Percentiles rank a stretch among this genome's conserved stretches.
These are phyloP conservation scores for Hebeloma cylindrosporum DNA, from an alignment of 768 basidiomycete genomes.

Conservation along the genomic window DNA sequence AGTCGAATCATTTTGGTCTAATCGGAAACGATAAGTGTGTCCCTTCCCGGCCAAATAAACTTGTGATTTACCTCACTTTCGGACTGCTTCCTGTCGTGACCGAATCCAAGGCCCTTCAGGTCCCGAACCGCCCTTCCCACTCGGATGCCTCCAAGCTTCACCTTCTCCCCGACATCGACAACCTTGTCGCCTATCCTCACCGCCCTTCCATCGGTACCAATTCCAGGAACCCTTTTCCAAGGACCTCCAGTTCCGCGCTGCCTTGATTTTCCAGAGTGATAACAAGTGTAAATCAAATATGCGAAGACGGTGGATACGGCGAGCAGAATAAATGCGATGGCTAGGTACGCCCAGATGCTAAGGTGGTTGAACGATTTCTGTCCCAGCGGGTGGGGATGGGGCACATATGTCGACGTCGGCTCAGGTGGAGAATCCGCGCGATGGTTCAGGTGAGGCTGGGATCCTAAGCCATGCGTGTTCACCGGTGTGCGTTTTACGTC, in stretches of 20 bases:
- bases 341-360: constrained; percentile 26
- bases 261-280: constrained; percentile 20
- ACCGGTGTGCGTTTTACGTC: too few species aligned
- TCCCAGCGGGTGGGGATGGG: constrained; percentile 1
- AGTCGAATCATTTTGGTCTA: too few species aligned
- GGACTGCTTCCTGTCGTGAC: not conserved
- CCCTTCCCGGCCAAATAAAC: too few species aligned
- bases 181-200: constrained; percentile 3
- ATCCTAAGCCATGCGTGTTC: too few species aligned
- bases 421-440: not conserved
- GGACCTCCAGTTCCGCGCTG: not conserved
- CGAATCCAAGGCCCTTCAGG: constrained; percentile 3
- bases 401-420: not conserved
- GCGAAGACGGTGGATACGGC: constrained; percentile 18
- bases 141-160: not conserved
- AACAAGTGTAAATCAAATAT: constrained; percentile 27
- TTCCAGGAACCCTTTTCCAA: not conserved
- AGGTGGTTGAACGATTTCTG: constrained; percentile 22
- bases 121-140: constrained; percentile 3
- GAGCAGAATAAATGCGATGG: constrained; percentile 25
- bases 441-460: too few species aligned
- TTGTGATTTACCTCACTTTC: constrained; percentile 10
- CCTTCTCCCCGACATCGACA: constrained; percentile 10
- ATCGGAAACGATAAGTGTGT: too few species aligned
- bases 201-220: not conserved